Evolutionary conservation across 2,329 filamentous ascomycete genomes (phyloP), one percentile per base, ranked within the genome.

Genomic region (Fusarium oligoseptatum): DNA sequence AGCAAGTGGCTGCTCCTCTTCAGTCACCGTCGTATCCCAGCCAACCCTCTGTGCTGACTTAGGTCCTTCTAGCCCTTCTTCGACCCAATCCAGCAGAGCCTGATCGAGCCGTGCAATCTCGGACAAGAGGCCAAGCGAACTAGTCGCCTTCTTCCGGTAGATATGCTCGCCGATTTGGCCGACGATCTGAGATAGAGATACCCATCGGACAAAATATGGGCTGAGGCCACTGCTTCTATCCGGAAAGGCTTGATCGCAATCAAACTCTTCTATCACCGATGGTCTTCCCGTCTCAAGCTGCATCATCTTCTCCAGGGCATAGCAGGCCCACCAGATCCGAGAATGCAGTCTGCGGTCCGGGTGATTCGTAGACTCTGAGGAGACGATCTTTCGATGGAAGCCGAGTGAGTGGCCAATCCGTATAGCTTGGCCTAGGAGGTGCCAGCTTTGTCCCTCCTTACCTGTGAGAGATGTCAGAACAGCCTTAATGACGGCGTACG

Each of bases 81-180:
- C 73, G 2, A 68, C 24, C 75, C 75, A 76, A 10, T 76, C 75
- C 2, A 76, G 39, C 3, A 76, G n/a, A 0, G 70, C 64, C 17
- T 77, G 75, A 17, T 77, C 74, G 0, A 77, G 45, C 9, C 72
- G 55, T 2, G 67, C 57, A 9, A 75, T 77, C 3, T 75, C 74
- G 0, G 57, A 48, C 11, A 77, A 29, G 1, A 77, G 67, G 6
- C 64, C 61, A 12, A 68, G 52, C 2, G 75, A 72, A 1, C 45
- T 66, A 3, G 76, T 58, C 8, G 74, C 63, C 60, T 72, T 75
- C 6, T 32, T 48, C 1, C 74, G 65, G 4, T 76, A 77, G 10
- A 77, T 64, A 2, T 77, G 72, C 20, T 76, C 75, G 15, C 75
- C 76, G 3, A 76, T 77, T n/a, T 77, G 74, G 0, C 75, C 64